Base-by-base conservation (phyloP, 495 filamentous ascomycete genomes). In the Xylaria flabelliformis region DNA sequence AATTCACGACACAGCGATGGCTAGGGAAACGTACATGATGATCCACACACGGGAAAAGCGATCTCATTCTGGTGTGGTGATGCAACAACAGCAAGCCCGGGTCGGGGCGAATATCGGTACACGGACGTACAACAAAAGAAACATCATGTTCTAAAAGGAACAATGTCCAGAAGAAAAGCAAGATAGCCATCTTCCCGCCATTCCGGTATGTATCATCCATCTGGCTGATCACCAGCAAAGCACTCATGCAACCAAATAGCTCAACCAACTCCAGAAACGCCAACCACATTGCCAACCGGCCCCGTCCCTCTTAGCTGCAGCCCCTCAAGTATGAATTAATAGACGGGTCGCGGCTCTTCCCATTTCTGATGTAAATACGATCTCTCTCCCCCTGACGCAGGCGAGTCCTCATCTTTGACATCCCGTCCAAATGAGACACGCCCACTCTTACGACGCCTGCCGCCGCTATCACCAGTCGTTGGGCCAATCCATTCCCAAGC, bases 401-500 rank as follows among this genome's bases (percentile, higher is more conserved):
- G 67, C 63, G 58, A 81, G 68, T 72, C 76, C 68, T 72, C 72
- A 36, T 48, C 71, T 71, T 74, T 82, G 63, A 78, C 79, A 55
- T 82, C 84, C 21, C 74, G 73, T 12, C 74, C 75, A 79, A 74
- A 88, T 71, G 82, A 89, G 71, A 84, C 82, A 24, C 88, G 81
- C 3, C 83, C 80, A 73, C 87, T 87, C 78, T 86, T 86, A 68
- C 86, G 78, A 34, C 85, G 80, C 56, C 83, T 79, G 17, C 85
- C 83, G 46, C 81, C 80, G 13, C 78, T 80, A 24, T 85, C 87
- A 29, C 83, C 80, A 32, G 82, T 79, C 39, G 72, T 82, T 10
- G 89, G 86, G 0, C 96, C 96, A 78, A 97, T 95, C 96, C 96
- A 99, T 79, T 97, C 95, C 96, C 96, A 99, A 21, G 92, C 91